phyloP scores from a whole-genome alignment of 768 basidiomycete species.

The Amanita rubescens region DNA sequence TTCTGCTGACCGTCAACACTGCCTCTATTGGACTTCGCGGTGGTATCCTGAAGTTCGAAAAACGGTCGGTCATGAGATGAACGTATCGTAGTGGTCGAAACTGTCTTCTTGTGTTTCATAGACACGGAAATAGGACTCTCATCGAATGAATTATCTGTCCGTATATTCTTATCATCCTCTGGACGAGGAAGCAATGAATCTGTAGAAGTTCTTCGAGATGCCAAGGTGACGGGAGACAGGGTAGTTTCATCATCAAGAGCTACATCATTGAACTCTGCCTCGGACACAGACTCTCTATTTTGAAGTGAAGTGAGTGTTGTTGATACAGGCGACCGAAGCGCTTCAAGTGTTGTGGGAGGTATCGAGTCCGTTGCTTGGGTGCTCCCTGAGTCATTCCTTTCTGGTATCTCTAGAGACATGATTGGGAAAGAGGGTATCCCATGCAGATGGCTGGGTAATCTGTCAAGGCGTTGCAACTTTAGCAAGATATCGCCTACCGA shows the following conservation, averaged over 20 bases:
- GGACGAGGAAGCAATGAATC: background rate
- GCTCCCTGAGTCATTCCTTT: background rate
- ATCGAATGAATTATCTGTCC: background rate
- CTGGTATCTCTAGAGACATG: conserved; percentile 1
- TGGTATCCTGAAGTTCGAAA: conserved; percentile 45
- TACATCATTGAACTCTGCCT: conserved; percentile 62
- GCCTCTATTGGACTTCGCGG: conserved; percentile 30
- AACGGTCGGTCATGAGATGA: conserved; percentile 47
- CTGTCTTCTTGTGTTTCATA: conserved; percentile 53
- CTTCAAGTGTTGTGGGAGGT: conserved; percentile 26
- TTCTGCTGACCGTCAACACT: conserved; percentile 62
- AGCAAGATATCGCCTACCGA: background rate
- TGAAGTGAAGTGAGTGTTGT: conserved; percentile 15
- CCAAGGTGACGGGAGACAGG: conserved; percentile 31
- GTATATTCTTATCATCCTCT: background rate
- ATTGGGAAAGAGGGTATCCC: background rate
- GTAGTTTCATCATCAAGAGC: conserved; percentile 41
- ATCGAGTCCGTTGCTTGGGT: background rate
- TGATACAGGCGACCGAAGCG: conserved; percentile 43
- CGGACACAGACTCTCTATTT: conserved; percentile 35
- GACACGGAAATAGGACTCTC: background rate
- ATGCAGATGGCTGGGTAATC: background rate
- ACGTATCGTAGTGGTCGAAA: conserved; percentile 50
- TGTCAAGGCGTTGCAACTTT: background rate
- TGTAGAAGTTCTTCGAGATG: conserved; percentile 12